Evolutionary conservation across 257 asterid genomes (phyloP), one percentile per base, ranked within the genome.

Genomic region (Paulownia fortunei): DNA sequence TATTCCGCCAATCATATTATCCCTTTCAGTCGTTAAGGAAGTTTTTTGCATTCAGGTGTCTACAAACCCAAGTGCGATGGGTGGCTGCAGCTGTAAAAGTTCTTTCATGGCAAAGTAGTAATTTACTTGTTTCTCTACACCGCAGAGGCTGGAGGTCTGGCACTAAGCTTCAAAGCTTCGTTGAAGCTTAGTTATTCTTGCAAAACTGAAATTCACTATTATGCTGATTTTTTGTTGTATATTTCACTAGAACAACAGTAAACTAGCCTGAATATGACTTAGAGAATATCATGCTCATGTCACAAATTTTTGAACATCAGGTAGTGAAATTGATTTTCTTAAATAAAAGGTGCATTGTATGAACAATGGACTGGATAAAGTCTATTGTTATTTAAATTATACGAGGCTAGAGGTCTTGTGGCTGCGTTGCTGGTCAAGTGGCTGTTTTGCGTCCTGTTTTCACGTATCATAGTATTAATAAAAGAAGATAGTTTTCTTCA

Each of bases 61-160:
- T 0, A 44, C 82, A 24, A 90, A 90, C 71, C 96, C 96, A 71
- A 90, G 93, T 74, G 96, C 96, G 89, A 85, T n/a, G 32, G 96
- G 93, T 44, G 93, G 93, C 75, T 90, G 96, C 84, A 84, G 92
- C 88, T 90, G 96, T 76, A 90, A 90, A 81, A 88, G 89, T 72
- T 90, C 93, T 12, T 88, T 90, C 46, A 88, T 86, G 88, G 86
- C 85, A 66, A 84, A 86, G 79, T 82, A 67, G 75, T 71, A 19
- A 34, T 37, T 65, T 70, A 55, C 18, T 24, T 27, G 41, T 58
- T 49, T 74, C 27, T 18, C 3, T 15, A 56, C 4, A 37, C 24
- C 16, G 42, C 30, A 37, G 65, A 63, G 36, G 24, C 19, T 32
- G 47, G 47, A 44, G 46, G 26, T 30, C 12, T 8, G 3, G n/a